Conservation (phyloP, 2,329 filamentous ascomycete species). For the Diaporthe citri region DNA sequence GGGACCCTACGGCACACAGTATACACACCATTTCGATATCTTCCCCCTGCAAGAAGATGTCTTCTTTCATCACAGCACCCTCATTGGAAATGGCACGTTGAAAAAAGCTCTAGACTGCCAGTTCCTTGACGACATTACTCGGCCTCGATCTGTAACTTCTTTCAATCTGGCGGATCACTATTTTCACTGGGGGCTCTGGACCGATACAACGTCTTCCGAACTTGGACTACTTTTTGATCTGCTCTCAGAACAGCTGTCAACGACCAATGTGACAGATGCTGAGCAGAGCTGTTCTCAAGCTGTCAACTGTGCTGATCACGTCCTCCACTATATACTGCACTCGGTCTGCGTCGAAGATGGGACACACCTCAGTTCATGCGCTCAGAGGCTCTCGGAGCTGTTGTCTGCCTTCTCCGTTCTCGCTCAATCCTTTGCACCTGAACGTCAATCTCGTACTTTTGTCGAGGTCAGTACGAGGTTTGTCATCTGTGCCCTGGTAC, state of each 20-base stretch:
- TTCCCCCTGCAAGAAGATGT: slow-evolving; percentile 68
- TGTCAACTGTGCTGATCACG: slow-evolving; percentile 52
- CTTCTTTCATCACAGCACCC: slow-evolving; percentile 71
- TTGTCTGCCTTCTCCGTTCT: slow-evolving; percentile 45
- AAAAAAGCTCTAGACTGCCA: slow-evolving; percentile 51
- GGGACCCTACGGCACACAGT: slow-evolving; percentile 71
- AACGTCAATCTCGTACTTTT: slow-evolving; percentile 47
- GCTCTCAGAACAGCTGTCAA: slow-evolving; percentile 60
- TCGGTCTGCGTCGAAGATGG: slow-evolving; percentile 55
- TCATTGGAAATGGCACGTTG: slow-evolving; percentile 68
- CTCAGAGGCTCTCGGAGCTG: slow-evolving; percentile 58
- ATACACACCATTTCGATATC: slow-evolving; percentile 72
- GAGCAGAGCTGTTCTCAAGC: slow-evolving; percentile 38
- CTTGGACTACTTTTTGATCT: slow-evolving; percentile 72
- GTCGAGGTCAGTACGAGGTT: slow-evolving; percentile 54
- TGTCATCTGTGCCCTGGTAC: slow-evolving; percentile 53
- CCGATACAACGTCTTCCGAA: slow-evolving; percentile 70
- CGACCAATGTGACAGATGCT: slow-evolving; percentile 41
- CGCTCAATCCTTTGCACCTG: slow-evolving; percentile 19
- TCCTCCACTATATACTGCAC: slow-evolving; percentile 62
- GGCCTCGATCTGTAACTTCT: slow-evolving; percentile 50
- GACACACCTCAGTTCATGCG: slow-evolving; percentile 55
- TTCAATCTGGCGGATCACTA: slow-evolving; percentile 62
- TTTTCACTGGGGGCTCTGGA: slow-evolving; percentile 69
- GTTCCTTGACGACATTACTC: slow-evolving; percentile 28